phyloP scores from a whole-genome alignment of 2,329 filamentous ascomycete species.

The Metarhizium album region DNA sequence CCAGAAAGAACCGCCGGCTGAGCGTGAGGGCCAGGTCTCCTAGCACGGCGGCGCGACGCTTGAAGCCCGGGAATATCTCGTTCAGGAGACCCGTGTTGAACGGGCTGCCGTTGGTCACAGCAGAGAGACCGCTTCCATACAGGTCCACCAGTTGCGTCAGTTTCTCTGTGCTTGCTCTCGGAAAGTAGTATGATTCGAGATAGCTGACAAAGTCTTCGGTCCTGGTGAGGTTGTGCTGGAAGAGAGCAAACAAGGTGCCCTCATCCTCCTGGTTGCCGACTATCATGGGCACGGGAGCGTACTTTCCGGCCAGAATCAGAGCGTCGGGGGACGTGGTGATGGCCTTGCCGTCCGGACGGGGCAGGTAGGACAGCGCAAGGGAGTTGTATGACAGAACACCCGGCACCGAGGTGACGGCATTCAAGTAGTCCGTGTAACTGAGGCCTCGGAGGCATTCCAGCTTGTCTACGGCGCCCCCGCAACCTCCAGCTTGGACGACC shows the following conservation, averaged over 20 bases:
- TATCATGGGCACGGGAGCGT: conserved; percentile 50
- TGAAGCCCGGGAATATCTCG: conserved; percentile 55
- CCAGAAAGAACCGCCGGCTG: conserved; percentile 32
- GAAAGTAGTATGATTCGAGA: conserved; percentile 35
- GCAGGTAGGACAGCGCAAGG: conserved; percentile 50
- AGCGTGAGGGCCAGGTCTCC: conserved; percentile 36
- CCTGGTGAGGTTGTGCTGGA: conserved; percentile 47
- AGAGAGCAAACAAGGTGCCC: conserved; percentile 51
- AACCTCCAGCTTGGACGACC: conserved; percentile 51
- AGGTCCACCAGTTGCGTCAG: conserved; percentile 39
- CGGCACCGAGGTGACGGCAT: conserved; percentile 47
- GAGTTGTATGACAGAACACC: conserved; percentile 44
- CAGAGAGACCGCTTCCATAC: conserved; percentile 37
- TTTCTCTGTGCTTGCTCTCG: conserved; percentile 22
- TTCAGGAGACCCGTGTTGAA: conserved; percentile 47
- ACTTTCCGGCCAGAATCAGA: conserved; percentile 34
- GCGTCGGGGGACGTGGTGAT: conserved; percentile 43
- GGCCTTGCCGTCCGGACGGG: conserved; percentile 46
- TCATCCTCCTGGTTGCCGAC: conserved; percentile 56
- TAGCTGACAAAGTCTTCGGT: conserved; percentile 42
- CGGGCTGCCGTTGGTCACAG: conserved; percentile 39
- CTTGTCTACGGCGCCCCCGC: conserved; percentile 42
- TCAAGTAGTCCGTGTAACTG: neutral
- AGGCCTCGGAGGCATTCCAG: conserved; percentile 55
- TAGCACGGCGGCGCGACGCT: conserved; percentile 47